A percentile compares a stretch with the other conserved stretches of the same genome.
phyloP scores from a whole-genome alignment of 768 basidiomycete genomes.

The Tephrocybe rancida region DNA sequence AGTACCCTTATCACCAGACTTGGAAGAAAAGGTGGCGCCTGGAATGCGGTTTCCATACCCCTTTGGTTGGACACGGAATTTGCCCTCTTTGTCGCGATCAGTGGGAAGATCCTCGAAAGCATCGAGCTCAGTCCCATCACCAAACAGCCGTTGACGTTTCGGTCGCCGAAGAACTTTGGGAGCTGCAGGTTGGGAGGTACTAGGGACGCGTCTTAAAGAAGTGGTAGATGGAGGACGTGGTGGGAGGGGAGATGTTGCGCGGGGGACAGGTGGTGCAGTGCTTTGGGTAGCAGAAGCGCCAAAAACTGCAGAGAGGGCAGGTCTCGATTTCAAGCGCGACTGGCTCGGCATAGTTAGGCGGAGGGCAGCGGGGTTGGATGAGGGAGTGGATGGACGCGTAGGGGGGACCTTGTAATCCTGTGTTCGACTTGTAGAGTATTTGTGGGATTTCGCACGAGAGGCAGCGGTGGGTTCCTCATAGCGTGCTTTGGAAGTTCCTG shows the following conservation, averaged over 20 bases:
- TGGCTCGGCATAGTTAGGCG: slow-evolving; percentile 89
- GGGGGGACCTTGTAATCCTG: slow-evolving; percentile 76
- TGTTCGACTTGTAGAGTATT: slow-evolving; percentile 64
- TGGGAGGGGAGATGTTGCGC: slow-evolving; percentile 61
- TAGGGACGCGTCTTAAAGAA: slow-evolving; percentile 44
- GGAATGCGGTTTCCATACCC: slow-evolving; percentile 65
- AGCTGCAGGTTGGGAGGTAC: slow-evolving; percentile 42
- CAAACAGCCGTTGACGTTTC: slow-evolving; percentile 76
- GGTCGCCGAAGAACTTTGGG: slow-evolving; percentile 76
- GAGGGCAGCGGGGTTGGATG: slow-evolving; percentile 73
- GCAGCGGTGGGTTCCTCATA: slow-evolving; percentile 84
- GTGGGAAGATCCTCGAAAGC: slow-evolving; percentile 86
- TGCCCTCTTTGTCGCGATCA: slow-evolving; percentile 79
- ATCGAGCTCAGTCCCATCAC: slow-evolving; percentile 91
- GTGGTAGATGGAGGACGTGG: slow-evolving; percentile 61
- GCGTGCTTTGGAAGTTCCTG: slow-evolving; percentile 47
- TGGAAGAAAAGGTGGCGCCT: slow-evolving; percentile 49
- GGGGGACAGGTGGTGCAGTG: slow-evolving; percentile 37
- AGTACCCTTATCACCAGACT: slow-evolving; percentile 54
- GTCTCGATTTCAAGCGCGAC: slow-evolving; percentile 71
- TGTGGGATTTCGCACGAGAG: slow-evolving; percentile 75
- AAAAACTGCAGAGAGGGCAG: slow-evolving; percentile 79
- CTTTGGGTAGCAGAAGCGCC: slow-evolving; percentile 40
- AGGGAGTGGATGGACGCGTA: slow-evolving; percentile 78
- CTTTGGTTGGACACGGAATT: slow-evolving; percentile 76